A percentile compares a stretch with the other conserved stretches of the same genome.
phyloP scores from a whole-genome alignment of 2,329 filamentous ascomycete genomes.

The Phyllosticta capitalensis region DNA sequence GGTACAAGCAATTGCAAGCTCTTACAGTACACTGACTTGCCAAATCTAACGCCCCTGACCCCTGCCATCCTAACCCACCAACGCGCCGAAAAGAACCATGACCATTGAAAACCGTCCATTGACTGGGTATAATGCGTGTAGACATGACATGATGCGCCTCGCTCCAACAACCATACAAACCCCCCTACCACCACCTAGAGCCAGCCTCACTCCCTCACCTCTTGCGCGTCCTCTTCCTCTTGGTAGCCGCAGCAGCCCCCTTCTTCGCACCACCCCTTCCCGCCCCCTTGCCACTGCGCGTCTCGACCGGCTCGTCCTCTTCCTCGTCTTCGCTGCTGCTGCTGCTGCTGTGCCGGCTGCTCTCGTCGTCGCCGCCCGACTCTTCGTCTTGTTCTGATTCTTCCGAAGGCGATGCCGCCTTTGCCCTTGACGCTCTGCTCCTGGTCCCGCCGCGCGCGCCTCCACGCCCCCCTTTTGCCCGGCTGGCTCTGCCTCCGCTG shows the following conservation, averaged over 20 bases:
- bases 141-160: no score
- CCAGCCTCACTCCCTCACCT: no score
- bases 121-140: no score
- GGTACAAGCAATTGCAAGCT: no score
- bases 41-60: no score
- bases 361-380: constrained; percentile 17
- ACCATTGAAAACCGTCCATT: no score
- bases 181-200: no score
- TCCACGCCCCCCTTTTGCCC: neutral
- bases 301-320: constrained; percentile 13
- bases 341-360: constrained; percentile 10
- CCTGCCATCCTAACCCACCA: no score
- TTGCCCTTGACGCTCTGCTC: neutral
- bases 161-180: no score
- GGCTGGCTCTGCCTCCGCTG: neutral
- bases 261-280: neutral
- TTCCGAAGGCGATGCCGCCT: constrained; percentile 1
- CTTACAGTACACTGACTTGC: no score
- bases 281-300: neutral
- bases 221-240: constrained; percentile 3
- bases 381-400: constrained; percentile 16
- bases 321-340: constrained; percentile 14
- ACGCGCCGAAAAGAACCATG: no score
- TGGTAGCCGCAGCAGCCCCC: neutral
- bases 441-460: constrained; percentile 17